Percentiles rank a stretch among this genome's conserved stretches.
These are phyloP conservation scores for Mycena floridula DNA, from an alignment of 768 basidiomycete genomes.

Conservation along the genomic window DNA sequence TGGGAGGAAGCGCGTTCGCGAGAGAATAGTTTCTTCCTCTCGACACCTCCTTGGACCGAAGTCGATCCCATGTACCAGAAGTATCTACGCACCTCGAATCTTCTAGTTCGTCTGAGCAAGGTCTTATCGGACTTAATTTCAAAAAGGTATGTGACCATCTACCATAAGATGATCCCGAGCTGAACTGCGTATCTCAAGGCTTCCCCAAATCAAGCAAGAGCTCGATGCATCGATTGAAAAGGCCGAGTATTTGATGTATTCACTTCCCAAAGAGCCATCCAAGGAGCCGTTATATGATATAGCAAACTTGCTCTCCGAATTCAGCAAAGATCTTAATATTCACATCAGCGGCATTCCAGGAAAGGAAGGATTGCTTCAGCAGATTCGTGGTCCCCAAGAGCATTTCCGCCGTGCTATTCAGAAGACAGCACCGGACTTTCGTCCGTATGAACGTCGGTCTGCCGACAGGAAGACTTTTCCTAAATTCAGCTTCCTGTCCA, in stretches of 20 bases:
- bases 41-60: conserved; percentile 45
- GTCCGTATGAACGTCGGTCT: conserved; percentile 33
- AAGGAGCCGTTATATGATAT: conserved; percentile 54
- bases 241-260: conserved; percentile 25
- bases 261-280: conserved; percentile 47
- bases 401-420: conserved; percentile 43
- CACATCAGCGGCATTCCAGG: conserved; percentile 51
- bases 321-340: conserved; percentile 35
- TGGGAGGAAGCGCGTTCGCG: conserved; percentile 54
- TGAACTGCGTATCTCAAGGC: conserved; percentile 30
- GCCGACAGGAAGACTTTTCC: conserved; percentile 9
- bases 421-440: conserved; percentile 50
- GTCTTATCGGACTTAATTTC: conserved; percentile 60
- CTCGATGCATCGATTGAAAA: conserved; percentile 36
- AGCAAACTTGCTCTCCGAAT: conserved; percentile 37
- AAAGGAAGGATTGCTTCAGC: conserved; percentile 47
- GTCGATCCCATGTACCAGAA: conserved; percentile 44
- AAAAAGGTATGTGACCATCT: conserved; percentile 38
- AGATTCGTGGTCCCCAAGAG: conserved; percentile 42
- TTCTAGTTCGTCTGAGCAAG: conserved; percentile 51
- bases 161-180: neutral
- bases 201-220: conserved; percentile 59
- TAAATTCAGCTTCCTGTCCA: conserved; percentile 26
- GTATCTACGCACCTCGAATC: conserved; percentile 48
- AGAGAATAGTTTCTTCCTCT: conserved; percentile 54